Percentiles rank a stretch among this genome's conserved stretches.
These are phyloP conservation scores for Litsea cubeba DNA, from an alignment of 164 flowering plant genomes.

Conservation along the genomic window DNA sequence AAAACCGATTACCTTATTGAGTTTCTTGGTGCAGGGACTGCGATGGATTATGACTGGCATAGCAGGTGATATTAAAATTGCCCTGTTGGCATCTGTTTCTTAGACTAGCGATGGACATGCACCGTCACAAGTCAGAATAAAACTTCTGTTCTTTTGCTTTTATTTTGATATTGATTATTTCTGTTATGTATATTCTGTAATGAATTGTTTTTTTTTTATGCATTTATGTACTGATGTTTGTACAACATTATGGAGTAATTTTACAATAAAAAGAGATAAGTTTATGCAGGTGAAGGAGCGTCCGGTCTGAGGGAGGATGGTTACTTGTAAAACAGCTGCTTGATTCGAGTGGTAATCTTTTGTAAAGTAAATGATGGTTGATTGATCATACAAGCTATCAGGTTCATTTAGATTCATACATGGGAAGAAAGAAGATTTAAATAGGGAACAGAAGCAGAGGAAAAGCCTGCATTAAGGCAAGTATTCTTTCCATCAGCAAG, in stretches of 20 bases:
- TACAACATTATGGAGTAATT: background rate
- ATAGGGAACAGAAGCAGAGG: background rate
- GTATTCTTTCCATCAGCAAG: background rate
- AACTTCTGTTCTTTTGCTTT: too few relatives aligned
- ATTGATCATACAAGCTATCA: background rate
- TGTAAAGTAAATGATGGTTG: background rate
- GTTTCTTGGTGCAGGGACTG: background rate
- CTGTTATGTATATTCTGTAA: too few relatives aligned
- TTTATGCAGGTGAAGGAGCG: background rate
- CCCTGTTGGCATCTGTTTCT: background rate
- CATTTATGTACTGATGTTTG: background rate
- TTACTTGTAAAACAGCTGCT: background rate
- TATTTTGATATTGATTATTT: too few relatives aligned
- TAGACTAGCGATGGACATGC: too few relatives aligned
- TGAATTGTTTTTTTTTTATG: background rate
- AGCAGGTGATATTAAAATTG: background rate
- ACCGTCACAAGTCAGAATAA: too few relatives aligned
- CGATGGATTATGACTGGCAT: background rate
- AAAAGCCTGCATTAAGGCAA: background rate
- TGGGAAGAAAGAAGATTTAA: constrained; percentile 5
- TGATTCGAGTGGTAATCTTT: background rate
- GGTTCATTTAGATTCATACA: background rate
- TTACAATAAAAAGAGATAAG: too few relatives aligned
- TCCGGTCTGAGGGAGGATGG: background rate
- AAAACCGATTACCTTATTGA: too few relatives aligned